Base-by-base conservation (phyloP, 2,329 filamentous ascomycete species). In the Exophiala dermatitidis region DNA sequence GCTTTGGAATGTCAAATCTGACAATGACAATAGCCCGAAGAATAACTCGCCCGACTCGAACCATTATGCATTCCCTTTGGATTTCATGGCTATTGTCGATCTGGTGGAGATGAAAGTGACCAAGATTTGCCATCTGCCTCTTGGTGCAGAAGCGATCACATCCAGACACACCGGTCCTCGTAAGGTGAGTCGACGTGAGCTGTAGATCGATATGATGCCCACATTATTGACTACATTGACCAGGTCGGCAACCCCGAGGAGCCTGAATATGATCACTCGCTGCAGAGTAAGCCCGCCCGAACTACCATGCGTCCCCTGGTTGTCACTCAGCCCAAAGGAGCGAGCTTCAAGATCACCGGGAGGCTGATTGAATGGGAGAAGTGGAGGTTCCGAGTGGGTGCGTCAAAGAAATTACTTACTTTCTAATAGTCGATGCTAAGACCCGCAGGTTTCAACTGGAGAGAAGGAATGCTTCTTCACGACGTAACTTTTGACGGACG, bases 401-500 rank as follows among this genome's bases (percentile, higher is more conserved):
- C n/a, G n/a, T n/a, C n/a, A n/a, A n/a, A n/a, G n/a, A 38, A 38
- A n/a, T 38, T 34, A 34, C 32, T n/a, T n/a, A n/a, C n/a, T n/a
- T n/a, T n/a, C n/a, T 38, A 4, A 38, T 38, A n/a, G 10, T n/a
- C 19, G 10, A 38, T n/a, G 10, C 36, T 38, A 6, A 4, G n/a
- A n/a, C 19, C 10, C 19, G 4, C 7, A 19, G 38, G 38, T 6
- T 86, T 84, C 70, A 87, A 83, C 66, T 77, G 79, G 46, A 76
- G 85, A 1, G 85, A 88, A 66, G 85, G 85, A 4, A 77, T 81
- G 5, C 82, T 84, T 2, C 73, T 89, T 4, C 83, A 88, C 62
- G 83, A 88, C 60, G 69, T 88, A n/a, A 76, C 76, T 62, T 88
- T 85, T 63, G 81, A 85, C 61, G 77, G 77, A 29, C 76, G 83